Base-by-base conservation (phyloP, 2,329 filamentous ascomycete species). In the Myrmaecium sp. region DNA sequence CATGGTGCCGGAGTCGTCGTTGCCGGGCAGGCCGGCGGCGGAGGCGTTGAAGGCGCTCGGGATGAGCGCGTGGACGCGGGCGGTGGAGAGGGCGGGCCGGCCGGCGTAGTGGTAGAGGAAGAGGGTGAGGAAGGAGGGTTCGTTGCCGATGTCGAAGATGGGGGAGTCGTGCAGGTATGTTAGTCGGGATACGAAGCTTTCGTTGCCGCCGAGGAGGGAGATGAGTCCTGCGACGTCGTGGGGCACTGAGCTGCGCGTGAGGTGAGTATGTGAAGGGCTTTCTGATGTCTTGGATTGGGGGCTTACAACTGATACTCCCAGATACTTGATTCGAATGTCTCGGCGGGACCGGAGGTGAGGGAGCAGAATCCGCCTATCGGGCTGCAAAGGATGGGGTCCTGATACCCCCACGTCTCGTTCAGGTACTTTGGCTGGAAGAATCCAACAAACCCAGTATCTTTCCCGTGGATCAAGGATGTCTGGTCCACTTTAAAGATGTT, bases 291-390 rank as follows among this genome's bases (percentile, higher is more conserved):
- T 14, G 6, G 21, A 7, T 14, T 16, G 15, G 17, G 23, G 29
- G 52, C 61, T 33, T 40, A 67, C 62, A 79, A 82, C 10, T 67
- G 68, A 41, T 82, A 82, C 29, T 80, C 66, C 76, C 76, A 83
- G 2, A 67, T 56, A 32, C 66, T 73, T 22, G 67, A 71, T 44
- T 83, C 77, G 36, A 76, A 82, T 0, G 75, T 81, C 47, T 82
- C 76, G 5, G 64, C 60, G 0, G 66, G 72, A 2, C 46, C 51
- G 3, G 35, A 39, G 5, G 47, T 49, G 12, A 52, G 28, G 0
- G 44, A 46, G 25, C 45, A 51, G 15, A 44, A 48, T 10, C 28
- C 33, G 0, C 43, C 39, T 3, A 51, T 33, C 6, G 46, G 47
- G 28, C 37, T 44, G 21, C 43, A 47, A 4, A 45, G 44, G 15